Conservation (phyloP, 179 eudicot genomes). For the Amaranthus tricolor region DNA sequence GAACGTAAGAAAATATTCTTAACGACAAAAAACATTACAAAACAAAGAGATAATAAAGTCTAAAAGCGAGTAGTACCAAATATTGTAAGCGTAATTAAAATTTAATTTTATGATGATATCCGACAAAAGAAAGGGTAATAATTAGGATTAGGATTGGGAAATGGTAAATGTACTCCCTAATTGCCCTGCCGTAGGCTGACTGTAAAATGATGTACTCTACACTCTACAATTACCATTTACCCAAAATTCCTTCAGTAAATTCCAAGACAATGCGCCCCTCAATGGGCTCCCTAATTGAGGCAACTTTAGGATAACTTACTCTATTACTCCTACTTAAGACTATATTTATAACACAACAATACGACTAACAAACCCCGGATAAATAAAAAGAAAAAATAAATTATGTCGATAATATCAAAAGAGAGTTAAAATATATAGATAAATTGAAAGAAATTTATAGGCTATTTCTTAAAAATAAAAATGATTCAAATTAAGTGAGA, state of each 20-base stretch:
- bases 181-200: background rate
- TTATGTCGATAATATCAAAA: no score
- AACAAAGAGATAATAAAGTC: no score
- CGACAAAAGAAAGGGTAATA: slow-evolving; percentile 14
- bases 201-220: slow-evolving; percentile 9
- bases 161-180: slow-evolving; percentile 11
- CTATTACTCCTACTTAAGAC: no score
- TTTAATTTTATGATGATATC: background rate
- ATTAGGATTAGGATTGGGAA: background rate
- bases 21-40: no score
- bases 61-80: no score
- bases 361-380: background rate
- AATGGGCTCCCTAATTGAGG: slow-evolving; percentile 12
- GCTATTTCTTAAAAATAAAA: no score
- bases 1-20: no score
- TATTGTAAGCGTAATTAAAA: no score
- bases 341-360: background rate
- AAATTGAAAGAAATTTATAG: no score
- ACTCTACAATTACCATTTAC: background rate
- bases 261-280: slow-evolving; percentile 28
- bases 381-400: no score
- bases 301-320: background rate
- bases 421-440: no score
- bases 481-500: no score
- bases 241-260: slow-evolving; percentile 22